Evolutionary conservation across 2,329 filamentous ascomycete genomes (phyloP), one percentile per base, ranked within the genome.

Genomic region (Neonectria magnoliae): DNA sequence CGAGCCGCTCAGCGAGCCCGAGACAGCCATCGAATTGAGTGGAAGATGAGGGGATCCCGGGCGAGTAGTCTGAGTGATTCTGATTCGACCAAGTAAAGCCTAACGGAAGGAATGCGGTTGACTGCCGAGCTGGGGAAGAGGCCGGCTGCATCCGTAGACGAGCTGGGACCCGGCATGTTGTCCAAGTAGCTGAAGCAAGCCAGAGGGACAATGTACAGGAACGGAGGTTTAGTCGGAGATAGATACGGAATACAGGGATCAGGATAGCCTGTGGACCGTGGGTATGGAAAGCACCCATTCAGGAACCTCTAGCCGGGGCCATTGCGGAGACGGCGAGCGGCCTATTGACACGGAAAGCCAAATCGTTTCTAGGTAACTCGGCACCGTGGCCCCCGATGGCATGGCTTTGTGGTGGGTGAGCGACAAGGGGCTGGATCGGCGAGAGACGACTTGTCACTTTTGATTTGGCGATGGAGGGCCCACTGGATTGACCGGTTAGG

Each of bases 351-450:
- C 41, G 13, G 53, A 47, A 54, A 33, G 42, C 33, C 57, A 50
- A 48, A 42, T 57, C 48, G 41, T 33, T 58, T 50, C 57, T 41
- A 33, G 58, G 33, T 45, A 20, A 68, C 57, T 54, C 50, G 53
- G 57, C 18, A 45, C 51, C 51, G 50, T 44, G 58, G 60, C 56
- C 60, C 47, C 47, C 48, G 61, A 58, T 51, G 48, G 27, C 48
- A 51, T 29, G 47, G 52, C 31, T 57, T 55, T 54, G 27, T 53
- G 57, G 56, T 50, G 60, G 41, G 47, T 45, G 59, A 54, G 54
- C 53, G 33, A 65, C 69, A 71, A 69, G 62, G 65, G 65, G 64
- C 45, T 38, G 47, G 67, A 71, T 71, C 66, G 67, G 38, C 67
- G 59, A 68, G 57, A 66, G 69, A 29, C 65, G 63, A 69, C 66